Evolutionary conservation across 768 basidiomycete species (phyloP), one percentile per base, ranked within the genome.

Genomic region (Trametes punicea): DNA sequence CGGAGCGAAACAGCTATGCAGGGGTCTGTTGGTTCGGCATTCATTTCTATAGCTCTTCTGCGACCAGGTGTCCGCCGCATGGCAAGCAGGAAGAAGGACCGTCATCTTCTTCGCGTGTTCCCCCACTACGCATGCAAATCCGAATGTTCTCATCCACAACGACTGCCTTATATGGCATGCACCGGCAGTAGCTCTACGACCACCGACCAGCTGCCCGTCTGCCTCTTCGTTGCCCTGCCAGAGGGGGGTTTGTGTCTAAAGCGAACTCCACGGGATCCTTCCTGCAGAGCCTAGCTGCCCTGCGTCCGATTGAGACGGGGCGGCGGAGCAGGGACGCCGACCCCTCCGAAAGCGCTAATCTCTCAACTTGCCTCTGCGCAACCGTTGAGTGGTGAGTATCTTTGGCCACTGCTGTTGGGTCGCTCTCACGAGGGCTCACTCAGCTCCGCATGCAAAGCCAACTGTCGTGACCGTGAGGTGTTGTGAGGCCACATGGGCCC

Each of bases 291-390:
- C n/a, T n/a, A n/a, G n/a, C n/a, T n/a, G n/a, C n/a, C n/a, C n/a
- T n/a, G n/a, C 29, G 18, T 23, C 56, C 50, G 56, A 57, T 26
- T 8, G 27, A 4, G 36, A 40, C 56, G 56, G 49, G 40, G 38
- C 50, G 56, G 56, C 49, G 56, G 56, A 51, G 21, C 6, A 57
- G 10, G 27, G 36, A 29, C n/a, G 46, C 56, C 56, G 56, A 23
- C 38, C 6, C 50, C 50, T 51, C 52, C 56, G 56, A 51, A 42
- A 16, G 56, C 56, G 56, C 45, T 30, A 39, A 18, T 26, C 15
- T 13, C 3, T n/a, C n/a, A n/a, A n/a, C n/a, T n/a, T n/a, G n/a
- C 11, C 6, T 20, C 36, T 33, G 20, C n/a, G 31, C n/a, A n/a
- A n/a, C n/a, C n/a, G n/a, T n/a, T n/a, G n/a, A n/a, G 15, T 9